Percentiles rank a stretch among this genome's conserved stretches.
These are phyloP conservation scores for Stephania yunnanensis DNA, from an alignment of 164 flowering plant genomes.

Conservation along the genomic window DNA sequence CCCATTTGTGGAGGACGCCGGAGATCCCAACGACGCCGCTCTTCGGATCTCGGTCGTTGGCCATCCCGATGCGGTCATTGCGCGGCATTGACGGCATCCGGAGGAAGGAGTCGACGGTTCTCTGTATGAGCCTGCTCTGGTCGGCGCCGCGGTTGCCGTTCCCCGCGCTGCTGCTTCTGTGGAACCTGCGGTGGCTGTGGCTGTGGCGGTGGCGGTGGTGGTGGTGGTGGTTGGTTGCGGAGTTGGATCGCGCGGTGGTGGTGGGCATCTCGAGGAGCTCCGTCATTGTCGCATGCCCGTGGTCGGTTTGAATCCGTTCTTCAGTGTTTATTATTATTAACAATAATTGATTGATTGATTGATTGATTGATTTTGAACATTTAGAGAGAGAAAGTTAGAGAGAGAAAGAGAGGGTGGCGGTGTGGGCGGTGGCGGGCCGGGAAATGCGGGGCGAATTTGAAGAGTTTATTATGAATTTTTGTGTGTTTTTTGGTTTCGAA, in stretches of 20 bases:
- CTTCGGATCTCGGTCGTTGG: constrained; percentile 31
- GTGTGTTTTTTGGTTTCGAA: not conserved
- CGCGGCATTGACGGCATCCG: constrained; percentile 9
- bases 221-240: not conserved
- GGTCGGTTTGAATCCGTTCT: not conserved
- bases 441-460: not conserved
- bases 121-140: constrained; percentile 14
- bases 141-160: not conserved
- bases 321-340: too few species aligned
- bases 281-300: not conserved
- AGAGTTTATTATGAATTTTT: not conserved
- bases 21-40: constrained; percentile 67
- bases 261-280: not conserved
- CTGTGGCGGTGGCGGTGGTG: not conserved
- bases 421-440: not conserved
- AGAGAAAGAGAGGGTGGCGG: too few species aligned
- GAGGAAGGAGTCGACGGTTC: constrained; percentile 6
- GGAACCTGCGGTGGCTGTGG: not conserved
- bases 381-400: too few species aligned
- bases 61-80: constrained; percentile 14
- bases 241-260: not conserved
- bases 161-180: not conserved
- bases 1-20: constrained; percentile 90
- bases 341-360: not conserved
- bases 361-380: not conserved